These are phyloP conservation scores for Rubia peregrina DNA, from an alignment of 305 asterid species.

Conservation along the genomic window DNA sequence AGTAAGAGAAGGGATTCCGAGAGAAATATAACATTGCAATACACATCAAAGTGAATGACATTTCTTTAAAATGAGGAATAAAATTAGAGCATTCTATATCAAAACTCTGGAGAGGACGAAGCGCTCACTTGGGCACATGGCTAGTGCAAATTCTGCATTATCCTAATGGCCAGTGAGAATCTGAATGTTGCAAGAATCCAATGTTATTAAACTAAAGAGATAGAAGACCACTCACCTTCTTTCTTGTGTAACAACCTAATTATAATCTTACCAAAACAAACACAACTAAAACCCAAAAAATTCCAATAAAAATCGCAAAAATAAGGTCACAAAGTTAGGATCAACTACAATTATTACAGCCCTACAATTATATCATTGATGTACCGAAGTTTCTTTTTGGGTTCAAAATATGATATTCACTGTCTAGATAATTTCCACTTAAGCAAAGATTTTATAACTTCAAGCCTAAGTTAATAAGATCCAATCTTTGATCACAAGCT, in stretches of 20 bases:
- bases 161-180: slow-evolving; percentile 83
- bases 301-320: background rate
- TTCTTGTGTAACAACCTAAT: background rate
- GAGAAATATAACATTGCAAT: no score
- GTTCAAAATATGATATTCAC: no score
- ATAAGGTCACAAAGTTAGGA: background rate
- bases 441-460: no score
- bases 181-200: slow-evolving; percentile 40
- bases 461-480: no score
- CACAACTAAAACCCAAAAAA: no score
- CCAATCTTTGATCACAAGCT: no score
- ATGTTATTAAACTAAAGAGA: slow-evolving; percentile 12
- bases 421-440: no score
- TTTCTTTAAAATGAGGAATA: background rate
- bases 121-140: slow-evolving; percentile 86
- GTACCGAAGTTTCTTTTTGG: background rate
- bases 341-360: no score
- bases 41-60: no score
- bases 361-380: no score
- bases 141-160: slow-evolving; percentile 90
- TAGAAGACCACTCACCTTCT: background rate
- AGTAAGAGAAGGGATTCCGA: no score
- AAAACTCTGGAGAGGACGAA: slow-evolving; percentile 96
- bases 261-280: background rate
- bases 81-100: background rate